These are phyloP conservation scores for Rhodotorula sp. DNA, from an alignment of 1,284 basidiomycete genomes.

Conservation along the genomic window DNA sequence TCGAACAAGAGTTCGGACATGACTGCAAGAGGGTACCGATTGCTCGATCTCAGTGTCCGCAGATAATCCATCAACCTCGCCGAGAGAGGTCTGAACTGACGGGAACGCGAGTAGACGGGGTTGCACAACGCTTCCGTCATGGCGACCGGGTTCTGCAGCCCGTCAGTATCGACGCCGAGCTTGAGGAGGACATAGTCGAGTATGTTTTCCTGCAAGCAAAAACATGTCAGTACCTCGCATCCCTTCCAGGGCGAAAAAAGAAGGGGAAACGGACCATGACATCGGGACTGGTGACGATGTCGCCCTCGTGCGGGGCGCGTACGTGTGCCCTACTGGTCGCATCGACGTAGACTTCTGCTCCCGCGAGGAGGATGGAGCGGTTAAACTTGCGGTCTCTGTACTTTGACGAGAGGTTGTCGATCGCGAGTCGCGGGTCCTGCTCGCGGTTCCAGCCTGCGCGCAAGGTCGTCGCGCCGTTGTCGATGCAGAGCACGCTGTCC, in stretches of 20 bases:
- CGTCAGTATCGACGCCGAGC: conserved; percentile 63
- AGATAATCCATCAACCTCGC: neutral
- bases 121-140: conserved; percentile 93
- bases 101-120: conserved; percentile 75
- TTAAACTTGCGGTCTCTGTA: conserved; percentile 86
- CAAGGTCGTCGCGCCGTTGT: conserved; percentile 77
- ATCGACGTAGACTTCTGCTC: conserved; percentile 78
- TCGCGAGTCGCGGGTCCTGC: conserved; percentile 57
- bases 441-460: conserved; percentile 77
- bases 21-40: conserved; percentile 55
- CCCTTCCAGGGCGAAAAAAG: neutral
- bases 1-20: conserved; percentile 98
- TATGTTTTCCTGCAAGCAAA: conserved; percentile 75
- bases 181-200: conserved; percentile 88
- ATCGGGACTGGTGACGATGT: conserved; percentile 84
- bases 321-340: conserved; percentile 73
- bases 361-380: conserved; percentile 75
- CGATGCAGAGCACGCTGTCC: conserved; percentile 65
- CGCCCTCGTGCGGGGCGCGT: conserved; percentile 83
- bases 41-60: too few species aligned
- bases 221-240: neutral
- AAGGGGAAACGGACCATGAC: conserved; percentile 66
- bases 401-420: conserved; percentile 72
- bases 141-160: conserved; percentile 78
- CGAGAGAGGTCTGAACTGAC: conserved; percentile 29